These are phyloP conservation scores for Acanthochlamys bracteata DNA, from an alignment of 106 monocot species.

Conservation along the genomic window DNA sequence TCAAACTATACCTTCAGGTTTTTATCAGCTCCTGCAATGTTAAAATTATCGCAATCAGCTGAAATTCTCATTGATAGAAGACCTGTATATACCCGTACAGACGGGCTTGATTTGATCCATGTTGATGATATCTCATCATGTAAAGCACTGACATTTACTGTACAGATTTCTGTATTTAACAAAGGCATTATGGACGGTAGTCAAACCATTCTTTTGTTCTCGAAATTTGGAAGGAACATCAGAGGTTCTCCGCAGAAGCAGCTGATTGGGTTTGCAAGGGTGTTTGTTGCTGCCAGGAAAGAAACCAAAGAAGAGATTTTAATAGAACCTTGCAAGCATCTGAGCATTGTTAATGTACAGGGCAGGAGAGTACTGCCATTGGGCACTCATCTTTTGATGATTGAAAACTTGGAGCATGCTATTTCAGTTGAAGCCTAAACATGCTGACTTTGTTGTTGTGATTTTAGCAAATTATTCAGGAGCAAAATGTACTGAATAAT, in stretches of 20 bases:
- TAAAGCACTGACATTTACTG: constrained; percentile 29
- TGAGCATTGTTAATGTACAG: constrained; percentile 26
- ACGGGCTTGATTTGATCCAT: constrained; percentile 14
- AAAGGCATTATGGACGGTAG: constrained; percentile 50
- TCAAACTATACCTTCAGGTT: constrained; percentile 34
- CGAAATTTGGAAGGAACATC: constrained; percentile 11
- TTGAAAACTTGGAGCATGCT: constrained; percentile 40
- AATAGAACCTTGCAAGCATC: constrained; percentile 49
- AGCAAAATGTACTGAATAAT: too few species aligned
- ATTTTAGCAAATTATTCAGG: too few species aligned
- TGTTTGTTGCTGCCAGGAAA: constrained; percentile 10
- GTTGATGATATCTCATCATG: constrained; percentile 39
- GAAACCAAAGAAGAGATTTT: constrained; percentile 8
- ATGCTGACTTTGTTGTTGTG: too few species aligned
- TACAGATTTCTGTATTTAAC: constrained; percentile 34
- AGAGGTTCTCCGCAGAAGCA: constrained; percentile 36
- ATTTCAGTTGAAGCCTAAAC: constrained; percentile 22
- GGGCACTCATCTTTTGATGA: constrained; percentile 54
- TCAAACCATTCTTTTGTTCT: constrained; percentile 41
- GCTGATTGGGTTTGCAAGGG: constrained; percentile 44
- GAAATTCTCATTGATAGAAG: not conserved
- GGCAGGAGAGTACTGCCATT: constrained; percentile 20
- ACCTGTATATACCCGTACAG: not conserved
- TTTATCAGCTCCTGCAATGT: not conserved
- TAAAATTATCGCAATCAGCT: not conserved